Base-by-base conservation (phyloP, 1,284 basidiomycete species). In the Tilletia caries region DNA sequence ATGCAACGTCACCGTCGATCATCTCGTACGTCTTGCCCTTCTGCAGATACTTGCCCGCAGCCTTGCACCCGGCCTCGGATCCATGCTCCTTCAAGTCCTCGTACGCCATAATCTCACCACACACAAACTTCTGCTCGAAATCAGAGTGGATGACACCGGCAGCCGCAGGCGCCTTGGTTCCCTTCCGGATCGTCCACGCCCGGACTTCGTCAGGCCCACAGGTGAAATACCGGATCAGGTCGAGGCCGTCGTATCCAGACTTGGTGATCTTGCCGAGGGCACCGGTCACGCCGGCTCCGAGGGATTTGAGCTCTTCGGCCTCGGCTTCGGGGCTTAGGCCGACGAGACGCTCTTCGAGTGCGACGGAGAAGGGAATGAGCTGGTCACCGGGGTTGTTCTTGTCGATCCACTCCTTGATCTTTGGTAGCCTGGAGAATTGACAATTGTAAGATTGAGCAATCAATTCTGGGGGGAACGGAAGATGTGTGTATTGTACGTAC, bases 341-440 rank as follows among this genome's bases (percentile, higher is more conserved):
- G 20, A 89, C 89, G 2, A 99, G 86, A 46, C 95, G 90, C 85
- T 99, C 94, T 84, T 99, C 96, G 66, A 98, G 87, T 1, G 95
- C 89, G 66, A 98, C 96, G 27, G 93, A 96, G 87, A 98, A 98
- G 13, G 96, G 96, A 78, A 99, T 97, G 75, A 99, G 88, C 29
- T 89, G 88, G 82, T 99, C 96, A 71, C 96, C 96, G 1, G 95
- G 90, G 86, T 98, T 98, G 87, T 98, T 89, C 82, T 90, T 88
- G 86, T 98, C 95, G 81, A 99, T 97, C 95, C 96, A 99, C 32
- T 86, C 91, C 85, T 98, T 97, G 88, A 98, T 98, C 86, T 97
- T 97, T 29, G 95, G 88, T 33, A 98, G 86, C 48, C 48, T 50
- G 3, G 8, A 18, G 15, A 41, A 41, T 8, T 25, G 48, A n/a